Evolutionary conservation across 2,329 filamentous ascomycete species (phyloP), one percentile per base, ranked within the genome.

Genomic region (Diaporthe amygdali): DNA sequence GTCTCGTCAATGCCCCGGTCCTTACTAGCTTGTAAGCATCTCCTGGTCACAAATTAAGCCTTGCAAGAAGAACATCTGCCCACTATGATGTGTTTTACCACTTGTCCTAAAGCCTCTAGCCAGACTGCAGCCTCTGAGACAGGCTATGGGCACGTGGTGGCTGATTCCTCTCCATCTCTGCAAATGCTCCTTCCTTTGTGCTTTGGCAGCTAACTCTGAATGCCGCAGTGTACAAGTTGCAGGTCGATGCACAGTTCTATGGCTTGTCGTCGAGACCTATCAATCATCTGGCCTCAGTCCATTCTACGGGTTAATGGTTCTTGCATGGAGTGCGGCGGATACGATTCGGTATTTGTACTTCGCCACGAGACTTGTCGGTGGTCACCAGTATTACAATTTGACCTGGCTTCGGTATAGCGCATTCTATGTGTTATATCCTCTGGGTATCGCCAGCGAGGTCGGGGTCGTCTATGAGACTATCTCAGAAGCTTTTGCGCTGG

Each of bases 381-480:
- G 71, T 8, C 64, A 71, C 56, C 69, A 71, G 51, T 72, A 72
- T 56, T 17, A 20, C 22, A 68, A 46, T 25, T 27, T 73, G 44
- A 66, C 63, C 64, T 73, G 69, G 71, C 55, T 66, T 34, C 71
- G 69, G 15, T 71, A 73, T 64, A 73, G 64, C 64, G 71, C 71
- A 27, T 73, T 71, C 44, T 71, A 73, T 37, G 25, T 71, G 12
- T 30, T 73, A 25, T 73, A 73, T 22, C 71, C 71, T 9, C 39
- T 71, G 12, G 71, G 71, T 12, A 71, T 73, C 37, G 55, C 66
- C 37, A 69, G 69, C 5, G 71, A 71, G 56, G 27, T 71, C 5
- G 71, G 55, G 1, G 64, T 73, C 6, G 71, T 71, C 32, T 67
- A 54, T 15, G 27, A 37, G 27, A 70, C 71, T 10, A 27, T 73